Percentiles rank a stretch among this genome's conserved stretches.
Evolutionary conservation across 192 early-diverging fungal genomes (phyloP).

Genomic region (Pilaira anomala): DNA sequence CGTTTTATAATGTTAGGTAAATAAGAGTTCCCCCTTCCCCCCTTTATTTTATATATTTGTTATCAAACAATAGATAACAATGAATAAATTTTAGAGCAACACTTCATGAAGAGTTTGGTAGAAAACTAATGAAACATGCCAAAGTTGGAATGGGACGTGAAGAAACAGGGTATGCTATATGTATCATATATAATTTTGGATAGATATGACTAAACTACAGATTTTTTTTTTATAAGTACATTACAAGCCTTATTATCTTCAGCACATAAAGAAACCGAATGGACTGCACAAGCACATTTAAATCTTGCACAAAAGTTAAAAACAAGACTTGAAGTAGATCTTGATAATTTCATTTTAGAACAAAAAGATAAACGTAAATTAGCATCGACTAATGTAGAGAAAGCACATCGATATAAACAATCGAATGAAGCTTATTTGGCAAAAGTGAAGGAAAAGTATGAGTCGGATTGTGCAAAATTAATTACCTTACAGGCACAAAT

Average conservation of each 20-base stretch:
- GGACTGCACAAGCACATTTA: slow-evolving; percentile 57
- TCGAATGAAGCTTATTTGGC: slow-evolving; percentile 19
- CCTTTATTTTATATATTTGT: neutral
- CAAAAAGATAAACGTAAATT: slow-evolving; percentile 64
- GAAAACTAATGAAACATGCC: slow-evolving; percentile 58
- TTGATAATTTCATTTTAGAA: slow-evolving; percentile 58
- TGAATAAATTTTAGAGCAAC: slow-evolving; percentile 54
- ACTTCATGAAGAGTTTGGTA: slow-evolving; percentile 70
- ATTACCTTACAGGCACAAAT: slow-evolving; percentile 41
- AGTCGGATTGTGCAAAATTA: slow-evolving; percentile 49
- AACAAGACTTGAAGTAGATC: slow-evolving; percentile 54
- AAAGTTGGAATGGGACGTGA: slow-evolving; percentile 61
- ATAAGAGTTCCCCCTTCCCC: neutral
- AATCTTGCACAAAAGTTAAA: slow-evolving; percentile 63
- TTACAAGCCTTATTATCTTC: slow-evolving; percentile 56
- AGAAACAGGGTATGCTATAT: slow-evolving; percentile 56
- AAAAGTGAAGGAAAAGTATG: slow-evolving; percentile 52
- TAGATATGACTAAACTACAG: neutral
- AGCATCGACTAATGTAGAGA: slow-evolving; percentile 48
- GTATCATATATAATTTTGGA: neutral
- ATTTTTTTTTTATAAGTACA: slow-evolving; percentile 37
- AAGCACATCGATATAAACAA: slow-evolving; percentile 52
- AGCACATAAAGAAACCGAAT: slow-evolving; percentile 59
- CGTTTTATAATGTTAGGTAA: slow-evolving; percentile 55
- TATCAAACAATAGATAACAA: neutral